phyloP scores from a whole-genome alignment of 306 rosid genomes.

The Vigna trinervia region DNA sequence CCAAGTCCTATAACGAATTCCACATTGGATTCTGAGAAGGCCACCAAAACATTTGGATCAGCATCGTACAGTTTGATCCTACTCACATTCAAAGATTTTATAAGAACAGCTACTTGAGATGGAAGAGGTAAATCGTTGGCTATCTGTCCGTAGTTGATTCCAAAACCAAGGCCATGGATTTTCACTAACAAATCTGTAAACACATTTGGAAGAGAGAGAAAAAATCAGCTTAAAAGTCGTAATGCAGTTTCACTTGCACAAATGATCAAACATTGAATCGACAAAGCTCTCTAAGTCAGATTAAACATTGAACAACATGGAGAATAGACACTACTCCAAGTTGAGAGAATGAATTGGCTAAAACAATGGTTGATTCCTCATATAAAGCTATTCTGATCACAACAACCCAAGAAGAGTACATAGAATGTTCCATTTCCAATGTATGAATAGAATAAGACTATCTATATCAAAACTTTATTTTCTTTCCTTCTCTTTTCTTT shows the following conservation, averaged over 20 bases:
- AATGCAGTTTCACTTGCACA: background rate
- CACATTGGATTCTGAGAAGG: slow-evolving; percentile 69
- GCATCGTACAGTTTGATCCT: slow-evolving; percentile 89
- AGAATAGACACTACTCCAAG: slow-evolving; percentile 23
- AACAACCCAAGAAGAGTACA: background rate
- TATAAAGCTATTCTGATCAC: slow-evolving; percentile 14
- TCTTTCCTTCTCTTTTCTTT: slow-evolving; percentile 18
- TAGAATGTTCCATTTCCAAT: slow-evolving; percentile 34
- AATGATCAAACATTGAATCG: background rate
- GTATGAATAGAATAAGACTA: slow-evolving; percentile 21
- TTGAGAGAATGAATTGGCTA: slow-evolving; percentile 24
- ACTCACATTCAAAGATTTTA: slow-evolving; percentile 65
- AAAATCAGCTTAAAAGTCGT: background rate
- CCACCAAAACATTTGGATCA: slow-evolving; percentile 78
- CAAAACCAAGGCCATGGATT: slow-evolving; percentile 60
- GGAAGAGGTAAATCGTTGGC: slow-evolving; percentile 85
- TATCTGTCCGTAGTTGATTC: slow-evolving; percentile 91
- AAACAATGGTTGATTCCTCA: background rate
- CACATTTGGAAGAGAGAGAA: background rate
- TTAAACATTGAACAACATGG: background rate
- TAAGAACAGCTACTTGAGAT: slow-evolving; percentile 60
- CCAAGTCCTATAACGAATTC: slow-evolving; percentile 80
- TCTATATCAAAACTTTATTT: background rate
- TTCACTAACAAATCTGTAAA: slow-evolving; percentile 56
- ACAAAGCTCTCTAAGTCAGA: background rate